These are phyloP conservation scores for Pistacia atlantica DNA, from an alignment of 345 rosid genomes.

Conservation along the genomic window DNA sequence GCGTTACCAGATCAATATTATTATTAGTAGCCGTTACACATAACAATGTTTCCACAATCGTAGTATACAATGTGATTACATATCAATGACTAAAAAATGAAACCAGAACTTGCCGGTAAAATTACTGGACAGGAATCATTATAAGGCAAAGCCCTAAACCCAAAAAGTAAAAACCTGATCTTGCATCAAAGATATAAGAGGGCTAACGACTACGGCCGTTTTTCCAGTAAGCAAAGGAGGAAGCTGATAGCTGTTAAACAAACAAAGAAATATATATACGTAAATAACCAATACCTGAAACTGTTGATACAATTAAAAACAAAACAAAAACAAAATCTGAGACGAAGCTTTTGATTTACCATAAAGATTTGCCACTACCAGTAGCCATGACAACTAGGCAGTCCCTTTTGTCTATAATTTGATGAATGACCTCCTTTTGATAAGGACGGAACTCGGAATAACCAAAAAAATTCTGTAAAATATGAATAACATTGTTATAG, in stretches of 20 bases:
- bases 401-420: slow-evolving; percentile 35
- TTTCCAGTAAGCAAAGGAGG: slow-evolving; percentile 42
- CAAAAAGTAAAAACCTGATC: slow-evolving; percentile 36
- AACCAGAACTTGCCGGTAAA: no score
- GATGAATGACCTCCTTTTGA: slow-evolving; percentile 47
- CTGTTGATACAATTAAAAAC: no score
- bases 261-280: neutral
- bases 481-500: no score
- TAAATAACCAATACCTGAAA: neutral
- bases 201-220: slow-evolving; percentile 49
- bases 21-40: no score
- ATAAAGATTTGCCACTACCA: slow-evolving; percentile 54
- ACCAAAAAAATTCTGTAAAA: slow-evolving; percentile 40
- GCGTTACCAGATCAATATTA: no score
- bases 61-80: no score
- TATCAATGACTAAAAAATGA: no score
- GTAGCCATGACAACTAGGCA: slow-evolving; percentile 57
- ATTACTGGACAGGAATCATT: no score
- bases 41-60: no score
- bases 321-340: neutral
- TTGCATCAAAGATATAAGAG: slow-evolving; percentile 54
- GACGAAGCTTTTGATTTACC: slow-evolving; percentile 22
- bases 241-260: slow-evolving; percentile 39
- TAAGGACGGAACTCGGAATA: slow-evolving; percentile 39
- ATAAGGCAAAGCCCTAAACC: no score